Evolutionary conservation across 139 green algal genomes (phyloP).

Genomic region (Tetradesmus obliquus): DNA sequence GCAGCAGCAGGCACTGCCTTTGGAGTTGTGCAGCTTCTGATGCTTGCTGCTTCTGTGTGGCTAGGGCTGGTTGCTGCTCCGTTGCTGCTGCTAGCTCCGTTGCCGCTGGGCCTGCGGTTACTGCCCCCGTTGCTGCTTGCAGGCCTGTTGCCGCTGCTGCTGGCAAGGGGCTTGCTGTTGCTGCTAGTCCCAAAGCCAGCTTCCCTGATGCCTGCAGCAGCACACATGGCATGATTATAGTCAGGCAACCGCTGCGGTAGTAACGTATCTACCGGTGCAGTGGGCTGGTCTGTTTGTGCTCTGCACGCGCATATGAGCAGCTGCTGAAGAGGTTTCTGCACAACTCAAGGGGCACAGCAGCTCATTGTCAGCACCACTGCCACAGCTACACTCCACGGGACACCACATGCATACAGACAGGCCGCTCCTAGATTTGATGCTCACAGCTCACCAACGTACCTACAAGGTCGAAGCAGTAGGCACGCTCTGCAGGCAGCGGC

Average conservation of each 20-base stretch:
- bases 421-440: not conserved
- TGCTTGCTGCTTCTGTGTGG: not conserved
- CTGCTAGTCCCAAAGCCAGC: not conserved
- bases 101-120: not conserved
- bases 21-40: not conserved
- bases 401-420: not conserved
- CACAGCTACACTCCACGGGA: not conserved
- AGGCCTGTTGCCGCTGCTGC: not conserved
- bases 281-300: too few relatives aligned
- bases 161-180: not conserved
- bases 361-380: too few relatives aligned
- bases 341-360: too few relatives aligned
- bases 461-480: constrained; percentile 8
- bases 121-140: not conserved
- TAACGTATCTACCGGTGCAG: too few relatives aligned
- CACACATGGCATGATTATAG: not conserved
- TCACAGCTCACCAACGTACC: not conserved
- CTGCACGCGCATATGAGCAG: too few relatives aligned
- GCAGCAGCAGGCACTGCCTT: not conserved
- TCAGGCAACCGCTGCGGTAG: not conserved
- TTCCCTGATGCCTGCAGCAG: not conserved
- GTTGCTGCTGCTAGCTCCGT: not conserved
- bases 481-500: not conserved
- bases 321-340: too few relatives aligned
- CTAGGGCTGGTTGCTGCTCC: not conserved